These are phyloP conservation scores for Obba rivulosa DNA, from an alignment of 768 basidiomycete genomes.

Conservation along the genomic window DNA sequence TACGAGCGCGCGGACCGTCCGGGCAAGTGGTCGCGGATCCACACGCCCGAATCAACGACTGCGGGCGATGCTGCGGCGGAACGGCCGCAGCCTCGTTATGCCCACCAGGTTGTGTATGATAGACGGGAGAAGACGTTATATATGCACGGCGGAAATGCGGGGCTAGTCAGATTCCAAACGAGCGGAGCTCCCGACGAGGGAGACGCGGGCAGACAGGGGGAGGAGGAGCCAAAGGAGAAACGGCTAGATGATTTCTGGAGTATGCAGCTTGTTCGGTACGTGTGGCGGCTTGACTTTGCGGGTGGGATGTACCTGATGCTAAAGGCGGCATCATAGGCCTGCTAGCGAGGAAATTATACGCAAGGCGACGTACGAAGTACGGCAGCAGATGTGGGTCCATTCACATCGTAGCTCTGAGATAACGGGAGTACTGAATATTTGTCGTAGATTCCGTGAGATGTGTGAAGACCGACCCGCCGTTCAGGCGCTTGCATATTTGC, in stretches of 20 bases:
- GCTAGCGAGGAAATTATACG: conserved; percentile 58
- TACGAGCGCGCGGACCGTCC: conserved; percentile 47
- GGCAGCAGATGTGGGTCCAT: conserved; percentile 62
- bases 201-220: conserved; percentile 20
- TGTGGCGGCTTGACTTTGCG: background rate
- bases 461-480: conserved; percentile 57
- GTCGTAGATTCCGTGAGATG: conserved; percentile 73
- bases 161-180: conserved; percentile 26
- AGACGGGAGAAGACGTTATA: conserved; percentile 48
- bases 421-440: background rate
- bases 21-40: conserved; percentile 61
- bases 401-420: background rate
- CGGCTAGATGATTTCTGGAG: conserved; percentile 77
- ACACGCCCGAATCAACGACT: conserved; percentile 26
- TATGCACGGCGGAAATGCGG: conserved; percentile 77
- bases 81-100: conserved; percentile 61
- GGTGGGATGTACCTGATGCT: background rate
- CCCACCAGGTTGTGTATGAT: conserved; percentile 77
- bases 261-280: conserved; percentile 63
- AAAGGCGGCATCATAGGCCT: conserved; percentile 37
- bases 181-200: conserved; percentile 42
- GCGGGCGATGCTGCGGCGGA: conserved; percentile 16
- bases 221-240: conserved; percentile 29
- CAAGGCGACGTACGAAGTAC: conserved; percentile 55
- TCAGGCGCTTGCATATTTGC: conserved; percentile 67